phyloP scores from a whole-genome alignment of 441 rosid genomes.

The Erodium trifolium region DNA sequence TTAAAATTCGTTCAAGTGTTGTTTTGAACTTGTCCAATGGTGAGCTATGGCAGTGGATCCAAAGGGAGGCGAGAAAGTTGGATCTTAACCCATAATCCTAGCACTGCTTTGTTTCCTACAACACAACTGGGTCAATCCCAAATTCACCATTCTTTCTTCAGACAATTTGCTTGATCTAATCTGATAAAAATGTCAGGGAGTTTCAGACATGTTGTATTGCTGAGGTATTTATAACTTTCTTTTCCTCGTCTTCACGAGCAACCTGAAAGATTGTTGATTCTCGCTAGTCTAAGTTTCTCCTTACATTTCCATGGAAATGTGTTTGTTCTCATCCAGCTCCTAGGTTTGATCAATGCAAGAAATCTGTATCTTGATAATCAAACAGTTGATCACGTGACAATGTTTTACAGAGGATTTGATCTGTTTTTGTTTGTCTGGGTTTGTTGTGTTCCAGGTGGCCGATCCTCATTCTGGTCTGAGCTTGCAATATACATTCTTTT shows the following conservation, averaged over 20 bases:
- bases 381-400: neutral
- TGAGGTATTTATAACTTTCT: neutral
- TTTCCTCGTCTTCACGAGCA: too few relatives aligned
- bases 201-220: neutral
- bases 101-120: neutral
- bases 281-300: neutral
- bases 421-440: neutral
- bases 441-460: neutral
- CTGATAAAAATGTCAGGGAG: neutral
- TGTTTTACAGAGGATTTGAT: neutral
- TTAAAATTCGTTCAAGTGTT: too few relatives aligned
- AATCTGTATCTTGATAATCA: neutral
- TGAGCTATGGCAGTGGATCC: neutral
- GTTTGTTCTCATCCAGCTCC: too few relatives aligned
- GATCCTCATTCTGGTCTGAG: neutral
- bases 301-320: neutral
- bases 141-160: neutral
- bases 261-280: too few relatives aligned
- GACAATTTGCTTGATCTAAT: neutral
- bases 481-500: neutral
- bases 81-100: slow-evolving; percentile 1
- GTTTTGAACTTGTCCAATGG: neutral
- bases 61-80: neutral
- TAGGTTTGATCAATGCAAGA: too few relatives aligned
- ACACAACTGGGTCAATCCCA: neutral